Evolutionary conservation across 2,329 filamentous ascomycete genomes (phyloP).

Genomic region (Monosporascus sp.): DNA sequence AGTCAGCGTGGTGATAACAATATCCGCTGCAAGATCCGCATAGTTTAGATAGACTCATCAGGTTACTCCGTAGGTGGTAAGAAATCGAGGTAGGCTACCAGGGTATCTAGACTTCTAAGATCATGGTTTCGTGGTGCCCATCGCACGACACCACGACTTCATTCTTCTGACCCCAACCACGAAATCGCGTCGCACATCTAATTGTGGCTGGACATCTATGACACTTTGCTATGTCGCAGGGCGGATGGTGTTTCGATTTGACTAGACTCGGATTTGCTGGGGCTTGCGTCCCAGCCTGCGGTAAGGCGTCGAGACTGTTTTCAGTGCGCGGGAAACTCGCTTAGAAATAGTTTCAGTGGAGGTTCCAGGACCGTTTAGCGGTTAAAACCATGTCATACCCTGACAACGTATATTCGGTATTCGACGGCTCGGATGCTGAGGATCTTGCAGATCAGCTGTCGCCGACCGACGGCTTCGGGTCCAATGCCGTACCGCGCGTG

Average conservation of each 20-base stretch:
- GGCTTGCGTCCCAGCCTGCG: not conserved
- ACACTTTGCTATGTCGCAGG: not conserved
- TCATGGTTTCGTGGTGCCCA: too few relatives aligned
- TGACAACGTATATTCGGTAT: constrained; percentile 41
- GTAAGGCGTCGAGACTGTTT: constrained; percentile 19
- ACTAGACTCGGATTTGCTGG: not conserved
- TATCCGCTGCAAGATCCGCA: too few relatives aligned
- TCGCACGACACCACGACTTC: too few relatives aligned
- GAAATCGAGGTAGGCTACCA: too few relatives aligned
- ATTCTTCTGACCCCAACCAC: not conserved
- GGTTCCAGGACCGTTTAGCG: constrained; percentile 21
- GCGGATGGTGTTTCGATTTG: not conserved
- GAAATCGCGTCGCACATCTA: not conserved
- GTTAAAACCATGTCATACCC: constrained; percentile 40
- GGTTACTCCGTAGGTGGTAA: too few relatives aligned
- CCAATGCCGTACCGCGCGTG: constrained; percentile 35
- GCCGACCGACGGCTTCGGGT: constrained; percentile 47
- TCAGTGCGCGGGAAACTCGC: constrained; percentile 12
- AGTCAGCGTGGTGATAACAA: too few relatives aligned
- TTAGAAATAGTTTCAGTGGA: constrained; percentile 26
- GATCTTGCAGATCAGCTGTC: constrained; percentile 35
- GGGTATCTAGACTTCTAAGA: too few relatives aligned
- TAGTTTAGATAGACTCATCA: too few relatives aligned
- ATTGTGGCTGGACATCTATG: not conserved
- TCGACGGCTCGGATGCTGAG: constrained; percentile 25